Conservation (phyloP, 139 green algal genomes). For the Spirogloea muscicola region DNA sequence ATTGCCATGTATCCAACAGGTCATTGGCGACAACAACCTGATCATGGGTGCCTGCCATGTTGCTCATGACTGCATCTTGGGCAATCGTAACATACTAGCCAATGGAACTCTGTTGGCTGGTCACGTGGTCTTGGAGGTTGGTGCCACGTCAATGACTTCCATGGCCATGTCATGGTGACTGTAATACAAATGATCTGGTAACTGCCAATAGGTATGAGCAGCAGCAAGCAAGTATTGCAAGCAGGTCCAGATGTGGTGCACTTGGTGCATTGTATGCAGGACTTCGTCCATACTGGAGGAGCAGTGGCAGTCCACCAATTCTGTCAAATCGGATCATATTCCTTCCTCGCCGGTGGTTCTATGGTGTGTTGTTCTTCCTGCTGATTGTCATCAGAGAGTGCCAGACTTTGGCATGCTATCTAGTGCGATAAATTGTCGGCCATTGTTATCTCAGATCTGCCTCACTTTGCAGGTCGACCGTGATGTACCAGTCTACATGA, state of each 20-base stretch:
- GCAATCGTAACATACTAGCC: constrained; percentile 52
- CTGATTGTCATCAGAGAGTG: too few species aligned
- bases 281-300: constrained; percentile 49
- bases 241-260: too few species aligned
- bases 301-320: constrained; percentile 51
- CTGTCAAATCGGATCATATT: constrained; percentile 50
- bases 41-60: constrained; percentile 53
- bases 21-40: constrained; percentile 49
- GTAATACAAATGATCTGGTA: too few species aligned
- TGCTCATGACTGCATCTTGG: constrained; percentile 48
- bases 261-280: too few species aligned
- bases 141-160: neutral
- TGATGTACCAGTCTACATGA: constrained; percentile 49
- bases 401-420: too few species aligned
- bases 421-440: too few species aligned
- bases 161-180: too few species aligned
- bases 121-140: constrained; percentile 47
- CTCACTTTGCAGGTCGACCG: constrained; percentile 38
- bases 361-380: constrained; percentile 47
- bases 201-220: too few species aligned
- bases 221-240: too few species aligned
- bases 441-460: too few species aligned
- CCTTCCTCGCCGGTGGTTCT: constrained; percentile 48
- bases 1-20: neutral
- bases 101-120: constrained; percentile 50